These are phyloP conservation scores for Candida smagusa DNA, from an alignment of 1,139 yeast species.

Conservation along the genomic window DNA sequence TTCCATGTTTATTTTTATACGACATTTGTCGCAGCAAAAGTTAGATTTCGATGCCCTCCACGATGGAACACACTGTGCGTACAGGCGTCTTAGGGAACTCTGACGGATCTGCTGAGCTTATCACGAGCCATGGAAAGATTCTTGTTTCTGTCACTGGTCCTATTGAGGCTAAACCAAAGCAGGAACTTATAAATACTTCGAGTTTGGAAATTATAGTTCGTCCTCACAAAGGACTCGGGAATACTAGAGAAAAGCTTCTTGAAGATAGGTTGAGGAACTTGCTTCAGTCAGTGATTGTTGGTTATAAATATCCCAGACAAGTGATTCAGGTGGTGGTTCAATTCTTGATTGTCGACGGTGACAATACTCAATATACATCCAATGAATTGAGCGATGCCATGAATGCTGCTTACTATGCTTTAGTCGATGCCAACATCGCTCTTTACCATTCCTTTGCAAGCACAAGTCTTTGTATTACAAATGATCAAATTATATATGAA, in stretches of 20 bases:
- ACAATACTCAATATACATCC: constrained; percentile 27
- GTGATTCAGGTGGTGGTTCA: constrained; percentile 86
- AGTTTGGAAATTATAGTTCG: constrained; percentile 77
- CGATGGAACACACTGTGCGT: constrained; percentile 7
- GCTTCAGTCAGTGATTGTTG: constrained; percentile 57
- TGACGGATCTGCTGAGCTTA: constrained; percentile 76
- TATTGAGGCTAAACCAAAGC: constrained; percentile 77
- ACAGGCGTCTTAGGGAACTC: constrained; percentile 13
- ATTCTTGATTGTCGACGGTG: constrained; percentile 40
- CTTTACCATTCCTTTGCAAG: constrained; percentile 61
- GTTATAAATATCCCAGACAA: constrained; percentile 77
- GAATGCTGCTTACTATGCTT: constrained; percentile 69
- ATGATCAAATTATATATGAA: constrained; percentile 32
- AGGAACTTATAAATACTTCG: constrained; percentile 78
- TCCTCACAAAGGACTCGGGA: constrained; percentile 73
- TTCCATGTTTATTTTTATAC: background rate
- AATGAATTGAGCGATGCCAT: constrained; percentile 69
- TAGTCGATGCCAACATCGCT: constrained; percentile 77
- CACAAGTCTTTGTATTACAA: constrained; percentile 38
- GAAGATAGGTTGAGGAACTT: constrained; percentile 70
- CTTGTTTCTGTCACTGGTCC: constrained; percentile 88
- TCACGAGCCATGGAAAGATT: constrained; percentile 51
- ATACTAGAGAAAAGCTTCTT: constrained; percentile 72
- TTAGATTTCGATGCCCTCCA: background rate
- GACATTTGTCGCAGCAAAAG: background rate